Conservation (phyloP, 1,284 basidiomycete species). For the Ceratobasidium sp. region DNA sequence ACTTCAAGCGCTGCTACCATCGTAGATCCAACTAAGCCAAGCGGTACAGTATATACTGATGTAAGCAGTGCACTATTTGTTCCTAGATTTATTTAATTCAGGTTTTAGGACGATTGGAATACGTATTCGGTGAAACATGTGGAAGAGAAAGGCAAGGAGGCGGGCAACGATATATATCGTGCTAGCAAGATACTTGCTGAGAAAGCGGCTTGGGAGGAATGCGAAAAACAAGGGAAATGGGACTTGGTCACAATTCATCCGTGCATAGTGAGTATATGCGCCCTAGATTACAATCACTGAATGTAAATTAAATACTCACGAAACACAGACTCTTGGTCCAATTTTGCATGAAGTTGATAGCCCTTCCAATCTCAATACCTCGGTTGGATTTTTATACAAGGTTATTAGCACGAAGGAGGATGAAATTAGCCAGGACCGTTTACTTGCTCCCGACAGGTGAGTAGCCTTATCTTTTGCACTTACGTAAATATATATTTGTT, state of each 20-base stretch:
- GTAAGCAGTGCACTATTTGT: slow-evolving; percentile 13
- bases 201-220: slow-evolving; percentile 67
- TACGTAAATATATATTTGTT: background rate
- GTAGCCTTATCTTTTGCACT: background rate
- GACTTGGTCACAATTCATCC: slow-evolving; percentile 48
- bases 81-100: slow-evolving; percentile 47
- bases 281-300: background rate
- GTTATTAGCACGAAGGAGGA: background rate
- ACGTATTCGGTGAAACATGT: slow-evolving; percentile 63
- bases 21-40: slow-evolving; percentile 51
- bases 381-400: slow-evolving; percentile 24
- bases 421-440: slow-evolving; percentile 15
- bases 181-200: slow-evolving; percentile 79
- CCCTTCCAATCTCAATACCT: slow-evolving; percentile 33
- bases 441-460: slow-evolving; percentile 31
- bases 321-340: slow-evolving; percentile 58
- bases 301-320: too few relatives aligned
- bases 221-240: slow-evolving; percentile 63
- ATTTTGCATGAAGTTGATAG: slow-evolving; percentile 41
- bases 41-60: slow-evolving; percentile 52
- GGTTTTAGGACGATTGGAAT: slow-evolving; percentile 69
- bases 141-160: slow-evolving; percentile 64
- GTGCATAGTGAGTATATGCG: slow-evolving; percentile 51
- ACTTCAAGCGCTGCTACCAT: slow-evolving; percentile 67
- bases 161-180: slow-evolving; percentile 62